Percentiles rank a stretch among this genome's conserved stretches.
Evolutionary conservation across 257 asterid species (phyloP).

Genomic region (Jacaranda copaia): DNA sequence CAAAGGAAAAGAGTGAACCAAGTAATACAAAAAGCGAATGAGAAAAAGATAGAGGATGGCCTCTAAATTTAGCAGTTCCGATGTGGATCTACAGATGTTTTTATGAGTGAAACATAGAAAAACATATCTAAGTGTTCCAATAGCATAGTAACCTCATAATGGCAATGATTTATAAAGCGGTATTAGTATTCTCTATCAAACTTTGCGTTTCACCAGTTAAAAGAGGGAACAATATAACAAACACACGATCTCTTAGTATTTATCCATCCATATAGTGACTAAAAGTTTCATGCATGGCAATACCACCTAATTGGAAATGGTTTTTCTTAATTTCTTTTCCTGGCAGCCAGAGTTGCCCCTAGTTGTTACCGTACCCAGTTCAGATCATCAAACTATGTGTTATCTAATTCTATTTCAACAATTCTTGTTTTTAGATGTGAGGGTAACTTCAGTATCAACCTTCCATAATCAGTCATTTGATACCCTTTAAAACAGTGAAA

Average conservation of each 20-base stretch:
- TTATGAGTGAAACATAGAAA: conserved; percentile 10
- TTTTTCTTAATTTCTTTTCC: conserved; percentile 16
- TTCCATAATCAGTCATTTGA: neutral
- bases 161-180: neutral
- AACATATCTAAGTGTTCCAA: neutral
- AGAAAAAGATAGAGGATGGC: neutral
- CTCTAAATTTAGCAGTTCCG: conserved; percentile 1
- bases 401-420: conserved; percentile 2
- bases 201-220: conserved; percentile 19
- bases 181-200: neutral
- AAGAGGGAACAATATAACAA: neutral
- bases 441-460: conserved; percentile 17
- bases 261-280: conserved; percentile 18
- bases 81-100: conserved; percentile 9
- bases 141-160: conserved; percentile 14
- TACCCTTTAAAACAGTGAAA: neutral
- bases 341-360: neutral
- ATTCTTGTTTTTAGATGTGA: conserved; percentile 5
- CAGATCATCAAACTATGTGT: conserved; percentile 21
- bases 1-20: conserved; percentile 16
- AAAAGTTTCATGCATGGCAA: neutral
- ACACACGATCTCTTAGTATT: neutral
- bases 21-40: conserved; percentile 17
- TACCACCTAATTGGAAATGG: conserved; percentile 17
- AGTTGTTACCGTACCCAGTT: conserved; percentile 1